Evolutionary conservation across 2,329 filamentous ascomycete species (phyloP), one percentile per base, ranked within the genome.

Genomic region (Aspergillus pseudoterreus): DNA sequence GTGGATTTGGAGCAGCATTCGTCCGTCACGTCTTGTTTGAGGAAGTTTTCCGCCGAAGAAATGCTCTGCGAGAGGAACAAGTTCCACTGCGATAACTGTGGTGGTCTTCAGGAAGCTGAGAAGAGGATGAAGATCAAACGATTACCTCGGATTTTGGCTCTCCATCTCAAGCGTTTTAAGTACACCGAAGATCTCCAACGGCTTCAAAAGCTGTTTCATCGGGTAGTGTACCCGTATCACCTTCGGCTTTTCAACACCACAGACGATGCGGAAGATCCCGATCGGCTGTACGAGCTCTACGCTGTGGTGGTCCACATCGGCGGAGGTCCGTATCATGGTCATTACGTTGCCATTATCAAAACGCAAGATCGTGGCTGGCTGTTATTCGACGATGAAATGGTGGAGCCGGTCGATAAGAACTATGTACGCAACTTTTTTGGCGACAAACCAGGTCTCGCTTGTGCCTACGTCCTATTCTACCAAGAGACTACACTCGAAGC

Each of bases 61-160:
- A 96, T 97, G 90, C 81, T 99, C 52, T 97, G 94, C 67, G 94
- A 99, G 74, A 83, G 92, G 54, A 97, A 99, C 77, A 99, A 99
- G 68, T 99, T 99, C 60, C 92, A 99, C 67, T 99, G 94, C 73
- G 94, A 99, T 69, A 92, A 92, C 63, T 99, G 94, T 62, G 94
- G 94, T 48, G 94, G 94, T 2, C 76, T 99, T 50, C 94, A 99
- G 71, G 94, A 99, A 73, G 94, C 94, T 0, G 94, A 99, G 71
- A 99, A 97, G 77, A 84, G 94, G 57, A 99, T 99, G 94, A 99
- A 97, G 78, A 92, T 99, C 62, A 97, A 99, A 76, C 84, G 89
- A 48, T 75, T 97, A 65, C 94, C 94, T 4, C 91, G 90, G 65
- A 90, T 99, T 53, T 74, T 99, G 57, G 92, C 94, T 4, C 76